Conservation (phyloP, 169 alveolate species). For the Nephromyces sp. region DNA sequence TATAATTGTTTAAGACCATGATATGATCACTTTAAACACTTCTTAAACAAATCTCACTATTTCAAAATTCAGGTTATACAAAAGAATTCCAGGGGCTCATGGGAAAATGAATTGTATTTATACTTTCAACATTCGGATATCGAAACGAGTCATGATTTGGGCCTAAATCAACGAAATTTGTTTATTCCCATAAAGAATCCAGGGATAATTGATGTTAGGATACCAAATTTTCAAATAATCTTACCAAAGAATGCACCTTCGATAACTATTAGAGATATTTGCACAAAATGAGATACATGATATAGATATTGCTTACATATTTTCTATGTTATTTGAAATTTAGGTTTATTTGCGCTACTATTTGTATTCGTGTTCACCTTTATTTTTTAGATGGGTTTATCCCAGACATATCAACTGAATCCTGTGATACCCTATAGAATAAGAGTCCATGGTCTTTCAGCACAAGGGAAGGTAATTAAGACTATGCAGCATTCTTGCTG, state of each 20-base stretch:
- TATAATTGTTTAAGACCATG: no score
- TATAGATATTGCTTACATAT: no score
- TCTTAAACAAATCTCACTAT: no score
- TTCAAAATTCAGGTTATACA: background rate
- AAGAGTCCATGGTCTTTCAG: background rate
- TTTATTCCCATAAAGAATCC: slow-evolving; percentile 43
- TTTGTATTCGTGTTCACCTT: background rate
- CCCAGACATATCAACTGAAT: background rate
- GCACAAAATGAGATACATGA: no score
- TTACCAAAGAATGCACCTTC: no score
- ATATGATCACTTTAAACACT: no score
- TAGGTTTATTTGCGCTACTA: no score
- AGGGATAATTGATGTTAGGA: slow-evolving; percentile 18
- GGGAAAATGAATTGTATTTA: slow-evolving; percentile 13
- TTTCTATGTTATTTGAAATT: no score
- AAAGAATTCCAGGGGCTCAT: background rate
- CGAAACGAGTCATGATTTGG: slow-evolving; percentile 28
- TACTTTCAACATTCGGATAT: slow-evolving; percentile 5
- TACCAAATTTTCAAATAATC: no score
- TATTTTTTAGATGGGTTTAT: background rate
- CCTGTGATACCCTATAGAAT: background rate
- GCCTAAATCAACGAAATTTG: slow-evolving; percentile 39
- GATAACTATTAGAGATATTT: no score
- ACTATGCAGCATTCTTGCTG: no score
- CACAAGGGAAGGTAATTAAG: background rate